A percentile compares a stretch with the other conserved stretches of the same genome.
Evolutionary conservation across 257 asterid genomes (phyloP).

Genomic region (Petrea volubilis): DNA sequence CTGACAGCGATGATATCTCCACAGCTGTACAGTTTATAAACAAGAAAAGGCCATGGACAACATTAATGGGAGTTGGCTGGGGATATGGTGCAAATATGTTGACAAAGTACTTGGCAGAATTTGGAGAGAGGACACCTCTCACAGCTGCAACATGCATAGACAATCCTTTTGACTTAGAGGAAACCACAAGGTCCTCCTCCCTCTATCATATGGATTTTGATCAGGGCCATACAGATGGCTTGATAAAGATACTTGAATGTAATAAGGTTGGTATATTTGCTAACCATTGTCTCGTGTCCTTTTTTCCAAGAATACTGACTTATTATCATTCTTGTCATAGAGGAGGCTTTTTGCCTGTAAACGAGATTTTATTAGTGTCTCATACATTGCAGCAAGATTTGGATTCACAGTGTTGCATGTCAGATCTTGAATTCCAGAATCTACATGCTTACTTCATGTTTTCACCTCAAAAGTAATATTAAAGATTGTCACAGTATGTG

Average conservation of each 20-base stretch:
- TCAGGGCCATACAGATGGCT: slow-evolving; percentile 65
- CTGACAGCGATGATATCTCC: slow-evolving; percentile 97
- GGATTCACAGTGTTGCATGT: neutral
- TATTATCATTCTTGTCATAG: slow-evolving; percentile 9
- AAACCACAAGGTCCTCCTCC: slow-evolving; percentile 61
- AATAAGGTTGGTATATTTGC: slow-evolving; percentile 65
- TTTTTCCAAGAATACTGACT: slow-evolving; percentile 2
- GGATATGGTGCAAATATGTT: slow-evolving; percentile 97
- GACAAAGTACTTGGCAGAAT: slow-evolving; percentile 93
- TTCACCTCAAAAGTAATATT: neutral
- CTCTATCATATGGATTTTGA: slow-evolving; percentile 48
- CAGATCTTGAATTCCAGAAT: neutral
- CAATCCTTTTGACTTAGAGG: slow-evolving; percentile 95
- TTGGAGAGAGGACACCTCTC: slow-evolving; percentile 87
- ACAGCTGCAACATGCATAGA: slow-evolving; percentile 93
- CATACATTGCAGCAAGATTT: neutral
- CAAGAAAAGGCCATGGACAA: slow-evolving; percentile 91
- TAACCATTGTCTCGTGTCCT: neutral
- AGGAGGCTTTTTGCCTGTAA: neutral
- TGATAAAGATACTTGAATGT: slow-evolving; percentile 65
- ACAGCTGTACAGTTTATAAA: slow-evolving; percentile 68
- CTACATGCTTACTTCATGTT: neutral
- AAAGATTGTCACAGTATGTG: neutral
- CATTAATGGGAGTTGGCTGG: slow-evolving; percentile 92
- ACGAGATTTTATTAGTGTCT: slow-evolving; percentile 1